Evolutionary conservation across 1,284 basidiomycete genomes (phyloP).

Genomic region (Agaricales sp.): DNA sequence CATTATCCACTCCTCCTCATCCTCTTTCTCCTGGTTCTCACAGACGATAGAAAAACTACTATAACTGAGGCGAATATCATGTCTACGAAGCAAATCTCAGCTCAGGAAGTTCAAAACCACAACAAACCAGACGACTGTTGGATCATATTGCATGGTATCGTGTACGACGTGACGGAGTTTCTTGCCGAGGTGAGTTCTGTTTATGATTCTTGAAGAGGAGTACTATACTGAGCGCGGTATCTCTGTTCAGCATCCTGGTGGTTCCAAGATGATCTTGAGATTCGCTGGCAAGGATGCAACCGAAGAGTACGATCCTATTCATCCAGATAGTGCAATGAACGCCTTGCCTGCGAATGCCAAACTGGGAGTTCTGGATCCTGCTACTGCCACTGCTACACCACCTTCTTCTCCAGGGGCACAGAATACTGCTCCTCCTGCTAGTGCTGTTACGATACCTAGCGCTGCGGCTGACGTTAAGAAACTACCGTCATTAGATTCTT

Average conservation of each 20-base stretch:
- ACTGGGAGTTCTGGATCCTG: constrained; percentile 31
- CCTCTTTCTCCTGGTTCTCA: no score
- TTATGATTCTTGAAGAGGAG: no score
- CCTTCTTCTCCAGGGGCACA: neutral
- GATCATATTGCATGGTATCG: neutral
- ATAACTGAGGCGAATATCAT: no score
- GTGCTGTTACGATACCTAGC: neutral
- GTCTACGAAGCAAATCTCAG: no score
- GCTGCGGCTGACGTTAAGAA: neutral
- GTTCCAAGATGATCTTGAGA: constrained; percentile 29
- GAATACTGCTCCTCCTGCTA: neutral
- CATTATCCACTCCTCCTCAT: no score
- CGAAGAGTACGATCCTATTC: constrained; percentile 19
- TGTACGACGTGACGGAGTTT: neutral
- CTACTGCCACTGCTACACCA: constrained; percentile 3
- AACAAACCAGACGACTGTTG: constrained; percentile 1
- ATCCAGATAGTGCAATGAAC: constrained; percentile 19
- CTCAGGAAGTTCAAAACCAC: constrained; percentile 12
- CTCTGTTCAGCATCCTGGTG: constrained; percentile 27
- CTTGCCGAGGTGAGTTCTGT: constrained; percentile 8
- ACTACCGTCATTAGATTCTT: neutral
- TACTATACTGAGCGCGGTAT: neutral
- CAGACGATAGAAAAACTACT: no score
- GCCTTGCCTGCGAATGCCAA: constrained; percentile 19
- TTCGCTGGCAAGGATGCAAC: constrained; percentile 34